A percentile compares a stretch with the other conserved stretches of the same genome.
These are phyloP conservation scores for Clarireedia monteithiana DNA, from an alignment of 2,329 filamentous ascomycete species.

Conservation along the genomic window DNA sequence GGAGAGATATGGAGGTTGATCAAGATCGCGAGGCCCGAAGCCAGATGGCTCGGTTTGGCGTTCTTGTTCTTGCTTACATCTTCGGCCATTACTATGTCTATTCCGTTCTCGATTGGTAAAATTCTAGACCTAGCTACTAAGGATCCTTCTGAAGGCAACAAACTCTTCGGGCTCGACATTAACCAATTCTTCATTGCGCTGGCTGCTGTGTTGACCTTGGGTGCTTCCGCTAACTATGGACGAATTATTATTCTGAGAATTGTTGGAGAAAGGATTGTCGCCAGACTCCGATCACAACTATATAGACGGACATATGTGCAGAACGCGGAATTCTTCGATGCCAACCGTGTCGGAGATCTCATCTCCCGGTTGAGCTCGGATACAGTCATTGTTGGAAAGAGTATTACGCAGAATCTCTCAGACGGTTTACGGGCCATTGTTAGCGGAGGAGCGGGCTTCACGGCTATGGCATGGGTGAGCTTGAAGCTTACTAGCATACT, in stretches of 20 bases:
- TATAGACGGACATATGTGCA: slow-evolving; percentile 93
- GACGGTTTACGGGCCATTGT: slow-evolving; percentile 90
- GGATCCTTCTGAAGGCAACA: slow-evolving; percentile 53
- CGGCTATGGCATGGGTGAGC: slow-evolving; percentile 93
- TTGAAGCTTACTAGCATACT: slow-evolving; percentile 83
- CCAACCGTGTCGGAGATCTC: slow-evolving; percentile 90
- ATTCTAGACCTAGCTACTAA: slow-evolving; percentile 89
- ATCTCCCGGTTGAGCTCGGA: slow-evolving; percentile 94
- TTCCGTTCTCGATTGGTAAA: slow-evolving; percentile 93
- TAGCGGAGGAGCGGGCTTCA: slow-evolving; percentile 81
- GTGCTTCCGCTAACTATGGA: slow-evolving; percentile 86
- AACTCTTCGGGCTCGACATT: slow-evolving; percentile 76
- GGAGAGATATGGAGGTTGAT: slow-evolving; percentile 80
- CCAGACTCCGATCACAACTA: slow-evolving; percentile 78
- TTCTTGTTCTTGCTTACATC: slow-evolving; percentile 83
- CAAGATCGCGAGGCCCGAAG: slow-evolving; percentile 81
- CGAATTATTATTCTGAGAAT: slow-evolving; percentile 89
- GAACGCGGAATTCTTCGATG: slow-evolving; percentile 98
- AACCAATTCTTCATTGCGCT: slow-evolving; percentile 84
- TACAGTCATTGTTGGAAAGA: slow-evolving; percentile 96
- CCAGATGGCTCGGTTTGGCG: slow-evolving; percentile 67
- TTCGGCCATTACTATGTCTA: slow-evolving; percentile 88
- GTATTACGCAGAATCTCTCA: slow-evolving; percentile 94
- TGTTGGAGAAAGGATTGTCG: slow-evolving; percentile 90
- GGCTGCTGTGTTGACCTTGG: slow-evolving; percentile 67